Evolutionary conservation across 345 rosid species (phyloP), one percentile per base, ranked within the genome.

Genomic region (Mangifera indica): DNA sequence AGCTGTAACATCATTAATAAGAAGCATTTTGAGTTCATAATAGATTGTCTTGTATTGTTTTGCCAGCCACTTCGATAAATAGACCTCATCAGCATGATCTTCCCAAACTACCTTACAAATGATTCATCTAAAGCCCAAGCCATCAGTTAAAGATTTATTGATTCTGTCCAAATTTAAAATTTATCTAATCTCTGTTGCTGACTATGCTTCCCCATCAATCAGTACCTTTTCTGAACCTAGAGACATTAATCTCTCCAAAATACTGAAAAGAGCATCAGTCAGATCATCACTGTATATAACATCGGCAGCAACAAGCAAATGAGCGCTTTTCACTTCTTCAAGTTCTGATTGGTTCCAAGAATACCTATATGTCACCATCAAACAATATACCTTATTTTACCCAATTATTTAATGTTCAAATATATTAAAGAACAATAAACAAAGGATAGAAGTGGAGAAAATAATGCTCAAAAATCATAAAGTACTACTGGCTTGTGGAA

Each of bases 241-340:
- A 2, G 82, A 76, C 90, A 89, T 89, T 29, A 85, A 72, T 84
- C 71, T 74, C 69, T 83, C 76, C 45, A 89, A 73, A 45, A 78
- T 72, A 58, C 64, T 48, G 77, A 89, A 89, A 54, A 87, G 73
- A 5, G 84, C 83, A 81, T 80, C 84, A 3, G 94, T 87, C 63
- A 85, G 81, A 74, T 87, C 83, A 77, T 87, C 88, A 29, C 86
- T 83, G 78, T 89, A 89, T 67, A 87, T 85, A 17, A 89, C 93
- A 76, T 85, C 91, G 56, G 91, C 93, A 76, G 93, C 89, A 42
- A 89, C 26, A 70, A 89, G 83, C 66, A 89, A 54, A 48, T 85
- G 77, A 72, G 86, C 87, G 45, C 71, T 74, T 76, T 79, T 76
- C 22, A 83, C 82, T 78, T 84, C 89, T 82, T 84, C 86, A 52